Base-by-base conservation (phyloP, 257 asterid species). In the Haberlea rhodopensis region DNA sequence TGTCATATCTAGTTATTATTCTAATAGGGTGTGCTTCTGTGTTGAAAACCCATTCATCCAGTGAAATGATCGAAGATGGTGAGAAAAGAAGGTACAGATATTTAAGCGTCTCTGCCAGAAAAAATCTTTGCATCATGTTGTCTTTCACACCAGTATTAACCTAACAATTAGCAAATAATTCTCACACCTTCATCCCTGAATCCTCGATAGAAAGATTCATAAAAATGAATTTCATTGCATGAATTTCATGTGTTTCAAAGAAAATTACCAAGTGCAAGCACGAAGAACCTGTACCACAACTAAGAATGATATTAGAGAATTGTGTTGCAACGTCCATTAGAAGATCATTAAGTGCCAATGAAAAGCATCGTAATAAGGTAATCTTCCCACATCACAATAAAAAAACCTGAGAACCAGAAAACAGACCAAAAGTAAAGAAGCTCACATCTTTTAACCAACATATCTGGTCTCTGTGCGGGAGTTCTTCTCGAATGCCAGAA, bases 61-160 rank as follows among this genome's bases (percentile, higher is more conserved):
- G 85, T 32, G 99, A 71, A 29, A 94, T 88, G 29, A 94, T 95
- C 2, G 97, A 84, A 40, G 97, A 57, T 18, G 99, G 99, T 37
- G 99, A 94, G 71, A 94, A 94, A 22, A 94, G 95, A 72, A 94
- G 97, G 80, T 94, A 94, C n/a, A 94, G 79, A 76, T 94, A 94
- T 74, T 94, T 94, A 46, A 94, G 84, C 0, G 99, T 94, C 87
- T 94, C 97, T 0, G 99, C 99, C 10, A 90, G 87, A 53, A 94
- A 94, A 75, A 94, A 94, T 84, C 99, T 94, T 64, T 94, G 99
- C 99, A 94, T 94, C 99, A 88, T 85, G 84, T 94, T 85, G 86
- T 94, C 99, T 75, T 90, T 90, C 24, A 86, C 91, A 3, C 99
- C 99, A 0, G 96, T 88, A 60, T 80, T 90, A 27, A 94, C 99